phyloP scores from a whole-genome alignment of 768 basidiomycete genomes.

The Collybia mongolica region DNA sequence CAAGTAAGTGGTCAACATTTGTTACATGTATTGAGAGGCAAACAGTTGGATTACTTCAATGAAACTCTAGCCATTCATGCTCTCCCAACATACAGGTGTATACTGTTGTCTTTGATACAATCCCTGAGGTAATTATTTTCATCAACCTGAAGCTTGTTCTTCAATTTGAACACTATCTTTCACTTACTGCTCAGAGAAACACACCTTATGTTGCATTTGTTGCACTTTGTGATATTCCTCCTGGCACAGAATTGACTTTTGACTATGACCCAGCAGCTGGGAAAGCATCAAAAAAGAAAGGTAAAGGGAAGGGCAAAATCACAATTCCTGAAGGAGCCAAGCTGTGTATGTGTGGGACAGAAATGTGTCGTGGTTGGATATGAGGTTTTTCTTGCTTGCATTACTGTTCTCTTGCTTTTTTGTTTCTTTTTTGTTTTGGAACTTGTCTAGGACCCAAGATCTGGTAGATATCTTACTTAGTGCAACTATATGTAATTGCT shows the following conservation, averaged over 20 bases:
- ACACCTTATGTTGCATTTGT: slow-evolving; percentile 65
- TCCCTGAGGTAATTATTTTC: slow-evolving; percentile 43
- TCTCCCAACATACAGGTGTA: slow-evolving; percentile 56
- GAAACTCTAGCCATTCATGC: slow-evolving; percentile 60
- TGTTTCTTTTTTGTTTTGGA: neutral
- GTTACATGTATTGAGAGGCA: too few species aligned
- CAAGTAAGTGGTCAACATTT: slow-evolving; percentile 44
- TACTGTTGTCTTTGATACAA: slow-evolving; percentile 61
- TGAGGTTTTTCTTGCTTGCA: neutral
- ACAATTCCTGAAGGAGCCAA: slow-evolving; percentile 26
- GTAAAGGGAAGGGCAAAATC: slow-evolving; percentile 22
- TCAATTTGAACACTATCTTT: neutral
- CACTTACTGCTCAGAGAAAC: slow-evolving; percentile 38
- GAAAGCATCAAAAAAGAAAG: slow-evolving; percentile 1
- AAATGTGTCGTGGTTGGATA: slow-evolving; percentile 19
- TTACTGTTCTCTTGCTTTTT: neutral
- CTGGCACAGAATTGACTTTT: slow-evolving; percentile 57
- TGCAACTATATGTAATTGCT: too few species aligned
- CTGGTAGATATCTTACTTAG: too few species aligned
- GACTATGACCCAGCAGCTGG: slow-evolving; percentile 57
- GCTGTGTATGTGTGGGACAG: slow-evolving; percentile 34
- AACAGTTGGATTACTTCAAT: too few species aligned
- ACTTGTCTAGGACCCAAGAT: too few species aligned
- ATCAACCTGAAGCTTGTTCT: neutral
- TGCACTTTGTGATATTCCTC: slow-evolving; percentile 44